Evolutionary conservation across 257 asterid species (phyloP).

Genomic region (Voacanga thouarsii): DNA sequence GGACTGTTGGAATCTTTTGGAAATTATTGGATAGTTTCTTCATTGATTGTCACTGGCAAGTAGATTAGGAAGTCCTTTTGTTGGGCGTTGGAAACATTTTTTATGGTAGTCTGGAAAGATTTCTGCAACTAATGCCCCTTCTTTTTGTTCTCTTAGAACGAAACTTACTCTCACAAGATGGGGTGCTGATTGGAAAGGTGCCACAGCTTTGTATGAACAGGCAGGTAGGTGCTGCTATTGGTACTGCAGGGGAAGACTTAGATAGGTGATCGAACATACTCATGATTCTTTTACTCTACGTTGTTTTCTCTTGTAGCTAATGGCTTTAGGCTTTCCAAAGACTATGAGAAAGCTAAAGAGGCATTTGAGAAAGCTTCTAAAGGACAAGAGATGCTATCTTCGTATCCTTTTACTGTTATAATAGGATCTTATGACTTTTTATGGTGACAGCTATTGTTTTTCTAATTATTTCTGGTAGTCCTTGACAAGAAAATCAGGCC

Average conservation of each 20-base stretch:
- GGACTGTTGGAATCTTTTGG: not conserved
- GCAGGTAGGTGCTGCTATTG: conserved; percentile 54
- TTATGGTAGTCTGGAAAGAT: not conserved
- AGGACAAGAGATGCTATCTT: conserved; percentile 93
- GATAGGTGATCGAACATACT: not conserved
- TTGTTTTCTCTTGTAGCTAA: conserved; percentile 46
- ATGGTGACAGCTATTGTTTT: conserved; percentile 4
- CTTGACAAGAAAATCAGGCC: conserved; percentile 68
- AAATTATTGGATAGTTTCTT: not conserved
- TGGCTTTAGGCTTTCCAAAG: conserved; percentile 63
- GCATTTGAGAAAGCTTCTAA: conserved; percentile 96
- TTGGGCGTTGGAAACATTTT: not conserved
- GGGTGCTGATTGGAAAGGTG: conserved; percentile 93
- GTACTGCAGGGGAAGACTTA: not conserved
- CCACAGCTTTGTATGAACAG: conserved; percentile 85
- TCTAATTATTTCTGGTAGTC: conserved; percentile 14
- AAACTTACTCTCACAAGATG: conserved; percentile 89
- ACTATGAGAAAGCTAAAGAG: conserved; percentile 74
- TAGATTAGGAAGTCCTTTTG: not conserved
- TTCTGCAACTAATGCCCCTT: not conserved
- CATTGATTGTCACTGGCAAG: not conserved
- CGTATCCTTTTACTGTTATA: conserved; percentile 56
- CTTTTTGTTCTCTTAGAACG: conserved; percentile 45
- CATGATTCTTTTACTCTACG: not conserved
- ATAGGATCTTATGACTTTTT: conserved; percentile 5